phyloP scores from a whole-genome alignment of 495 filamentous ascomycete species.

The Xylaria acuta region DNA sequence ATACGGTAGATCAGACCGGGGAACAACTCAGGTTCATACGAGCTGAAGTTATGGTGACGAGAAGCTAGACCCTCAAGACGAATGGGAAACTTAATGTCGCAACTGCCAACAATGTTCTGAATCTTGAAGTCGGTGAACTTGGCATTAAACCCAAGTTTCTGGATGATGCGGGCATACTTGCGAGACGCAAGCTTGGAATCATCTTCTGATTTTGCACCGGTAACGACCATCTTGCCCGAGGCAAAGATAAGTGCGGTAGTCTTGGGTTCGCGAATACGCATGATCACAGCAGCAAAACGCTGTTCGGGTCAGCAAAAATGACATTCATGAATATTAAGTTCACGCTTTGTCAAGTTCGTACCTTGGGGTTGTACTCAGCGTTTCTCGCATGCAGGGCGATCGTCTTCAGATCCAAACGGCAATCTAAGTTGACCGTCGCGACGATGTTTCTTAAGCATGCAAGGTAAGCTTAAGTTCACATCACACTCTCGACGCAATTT shows the following conservation, averaged over 20 bases:
- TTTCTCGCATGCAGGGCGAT: constrained; percentile 98
- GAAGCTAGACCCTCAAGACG: constrained; percentile 93
- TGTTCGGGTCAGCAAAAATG: constrained; percentile 61
- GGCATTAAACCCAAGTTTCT: constrained; percentile 99
- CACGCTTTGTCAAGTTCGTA: constrained; percentile 50
- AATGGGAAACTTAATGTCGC: constrained; percentile 99
- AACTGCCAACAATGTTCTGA: constrained; percentile 98
- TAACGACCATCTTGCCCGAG: constrained; percentile 99
- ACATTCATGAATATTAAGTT: constrained; percentile 45
- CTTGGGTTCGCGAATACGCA: constrained; percentile 99
- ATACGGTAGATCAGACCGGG: constrained; percentile 99
- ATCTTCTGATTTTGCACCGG: constrained; percentile 97
- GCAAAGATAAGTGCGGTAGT: constrained; percentile 98
- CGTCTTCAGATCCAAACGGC: constrained; percentile 97
- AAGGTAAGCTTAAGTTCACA: constrained; percentile 64
- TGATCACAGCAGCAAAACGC: constrained; percentile 99
- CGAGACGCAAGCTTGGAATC: constrained; percentile 95
- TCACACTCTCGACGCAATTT: constrained; percentile 34
- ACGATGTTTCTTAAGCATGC: constrained; percentile 93
- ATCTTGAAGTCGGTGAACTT: constrained; percentile 99
- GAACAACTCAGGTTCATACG: constrained; percentile 98
- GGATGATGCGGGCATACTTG: constrained; percentile 99
- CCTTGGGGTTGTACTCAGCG: constrained; percentile 97
- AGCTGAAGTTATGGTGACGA: constrained; percentile 98
- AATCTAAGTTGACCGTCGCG: constrained; percentile 98